Percentiles rank a stretch among this genome's conserved stretches.
Conservation (phyloP, 768 basidiomycete species). For the Cystofilobasidium capitatum region DNA sequence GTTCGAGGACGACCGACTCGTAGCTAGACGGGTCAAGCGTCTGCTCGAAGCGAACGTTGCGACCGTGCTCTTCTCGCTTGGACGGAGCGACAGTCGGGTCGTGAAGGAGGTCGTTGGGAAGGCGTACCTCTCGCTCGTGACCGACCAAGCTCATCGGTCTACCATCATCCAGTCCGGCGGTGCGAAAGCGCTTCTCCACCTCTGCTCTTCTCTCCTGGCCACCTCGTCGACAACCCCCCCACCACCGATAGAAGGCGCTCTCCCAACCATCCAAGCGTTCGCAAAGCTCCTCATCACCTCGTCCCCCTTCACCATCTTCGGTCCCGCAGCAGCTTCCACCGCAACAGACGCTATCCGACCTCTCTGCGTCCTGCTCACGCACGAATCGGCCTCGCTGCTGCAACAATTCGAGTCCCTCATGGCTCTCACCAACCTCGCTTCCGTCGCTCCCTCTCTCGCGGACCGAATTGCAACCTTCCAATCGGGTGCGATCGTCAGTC, state of each 20-base stretch:
- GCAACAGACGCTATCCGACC: constrained; percentile 69
- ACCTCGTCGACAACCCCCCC: not conserved
- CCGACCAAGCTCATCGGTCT: constrained; percentile 68
- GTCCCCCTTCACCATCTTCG: constrained; percentile 81
- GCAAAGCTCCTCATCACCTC: constrained; percentile 89
- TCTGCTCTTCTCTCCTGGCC: constrained; percentile 10
- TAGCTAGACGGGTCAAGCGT: constrained; percentile 52
- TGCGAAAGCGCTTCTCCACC: constrained; percentile 47
- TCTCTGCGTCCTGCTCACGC: constrained; percentile 60
- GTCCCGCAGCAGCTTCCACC: constrained; percentile 63
- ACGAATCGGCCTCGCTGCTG: constrained; percentile 58
- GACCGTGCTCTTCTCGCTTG: constrained; percentile 52
- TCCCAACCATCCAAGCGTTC: constrained; percentile 67
- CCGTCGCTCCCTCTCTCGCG: constrained; percentile 57
- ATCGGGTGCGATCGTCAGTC: constrained; percentile 43
- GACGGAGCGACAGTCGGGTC: constrained; percentile 55
- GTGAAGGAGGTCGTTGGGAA: constrained; percentile 54
- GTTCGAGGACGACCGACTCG: constrained; percentile 59
- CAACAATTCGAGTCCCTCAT: constrained; percentile 88
- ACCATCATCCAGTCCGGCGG: constrained; percentile 69
- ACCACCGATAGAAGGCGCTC: constrained; percentile 1
- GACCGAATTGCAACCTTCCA: constrained; percentile 51
- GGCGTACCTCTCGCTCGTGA: constrained; percentile 59
- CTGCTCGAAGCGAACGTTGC: constrained; percentile 57
- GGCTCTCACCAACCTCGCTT: constrained; percentile 92